Conservation (phyloP, 2,329 filamentous ascomycete genomes). For the Sarocladium kiliense region DNA sequence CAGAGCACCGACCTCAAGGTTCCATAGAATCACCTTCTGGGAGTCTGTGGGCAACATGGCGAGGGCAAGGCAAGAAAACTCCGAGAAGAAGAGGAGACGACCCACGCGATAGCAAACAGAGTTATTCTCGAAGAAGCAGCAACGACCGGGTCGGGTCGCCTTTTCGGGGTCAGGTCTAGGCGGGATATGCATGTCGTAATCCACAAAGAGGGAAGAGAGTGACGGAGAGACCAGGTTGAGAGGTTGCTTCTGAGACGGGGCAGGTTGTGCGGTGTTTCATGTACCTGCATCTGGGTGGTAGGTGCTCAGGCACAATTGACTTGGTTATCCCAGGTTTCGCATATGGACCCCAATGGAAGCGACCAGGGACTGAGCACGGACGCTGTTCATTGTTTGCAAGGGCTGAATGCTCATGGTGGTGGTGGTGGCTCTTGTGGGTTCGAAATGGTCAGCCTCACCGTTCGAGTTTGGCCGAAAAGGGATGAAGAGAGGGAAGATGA, state of each 20-base stretch:
- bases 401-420: neutral
- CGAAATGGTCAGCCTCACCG: neutral
- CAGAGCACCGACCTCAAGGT: neutral
- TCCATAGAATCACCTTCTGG: too few relatives aligned
- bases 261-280: constrained; percentile 4
- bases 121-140: constrained; percentile 3
- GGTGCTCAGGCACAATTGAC: neutral
- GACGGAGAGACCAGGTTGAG: neutral
- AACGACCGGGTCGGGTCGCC: neutral
- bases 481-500: neutral
- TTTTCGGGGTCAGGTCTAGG: neutral
- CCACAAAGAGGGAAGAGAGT: neutral
- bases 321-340: neutral
- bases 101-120: neutral
- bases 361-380: constrained; percentile 2
- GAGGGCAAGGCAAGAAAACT: neutral
- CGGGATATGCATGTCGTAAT: neutral
- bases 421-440: neutral
- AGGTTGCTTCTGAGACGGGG: neutral
- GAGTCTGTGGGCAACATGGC: too few relatives aligned
- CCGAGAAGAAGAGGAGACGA: neutral
- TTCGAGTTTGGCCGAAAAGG: neutral
- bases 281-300: constrained; percentile 2
- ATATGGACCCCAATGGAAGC: neutral
- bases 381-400: neutral